phyloP scores from a whole-genome alignment of 2,329 filamentous ascomycete genomes.

The Aspergillus fumigatiaffinis region DNA sequence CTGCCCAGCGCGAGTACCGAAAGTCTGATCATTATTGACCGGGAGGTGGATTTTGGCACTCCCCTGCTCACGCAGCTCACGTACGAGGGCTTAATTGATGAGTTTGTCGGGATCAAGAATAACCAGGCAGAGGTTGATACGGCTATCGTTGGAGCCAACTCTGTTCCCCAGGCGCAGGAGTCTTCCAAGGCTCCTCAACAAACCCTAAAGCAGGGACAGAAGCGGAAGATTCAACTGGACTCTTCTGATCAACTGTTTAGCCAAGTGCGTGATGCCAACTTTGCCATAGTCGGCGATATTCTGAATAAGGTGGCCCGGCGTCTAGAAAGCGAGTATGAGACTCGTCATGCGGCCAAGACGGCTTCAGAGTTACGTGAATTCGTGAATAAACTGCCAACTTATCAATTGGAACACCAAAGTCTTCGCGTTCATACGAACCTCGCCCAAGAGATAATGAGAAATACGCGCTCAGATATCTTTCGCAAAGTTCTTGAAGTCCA shows the following conservation, averaged over 20 bases:
- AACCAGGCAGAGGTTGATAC: slow-evolving; percentile 93
- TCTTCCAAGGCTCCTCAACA: slow-evolving; percentile 48
- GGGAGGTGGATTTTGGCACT: slow-evolving; percentile 90
- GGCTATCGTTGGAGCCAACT: slow-evolving; percentile 72
- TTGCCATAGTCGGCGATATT: slow-evolving; percentile 84
- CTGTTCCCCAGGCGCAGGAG: slow-evolving; percentile 52
- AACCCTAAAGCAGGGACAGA: slow-evolving; percentile 60
- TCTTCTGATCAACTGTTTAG: slow-evolving; percentile 84
- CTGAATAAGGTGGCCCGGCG: slow-evolving; percentile 88
- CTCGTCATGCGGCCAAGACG: slow-evolving; percentile 78
- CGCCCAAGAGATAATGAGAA: slow-evolving; percentile 91
- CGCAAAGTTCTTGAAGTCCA: slow-evolving; percentile 86
- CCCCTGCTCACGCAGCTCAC: slow-evolving; percentile 90
- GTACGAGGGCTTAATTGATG: slow-evolving; percentile 93
- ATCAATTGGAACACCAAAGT: slow-evolving; percentile 89
- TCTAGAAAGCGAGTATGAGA: slow-evolving; percentile 82
- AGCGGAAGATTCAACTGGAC: slow-evolving; percentile 84
- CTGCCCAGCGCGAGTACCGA: slow-evolving; percentile 85
- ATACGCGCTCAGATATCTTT: slow-evolving; percentile 86
- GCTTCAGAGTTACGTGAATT: slow-evolving; percentile 91
- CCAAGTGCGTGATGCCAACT: slow-evolving; percentile 86
- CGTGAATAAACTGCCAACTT: slow-evolving; percentile 86
- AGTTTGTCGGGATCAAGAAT: slow-evolving; percentile 85
- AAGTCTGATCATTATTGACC: slow-evolving; percentile 89
- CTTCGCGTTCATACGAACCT: slow-evolving; percentile 88